Base-by-base conservation (phyloP, 2,329 filamentous ascomycete genomes). In the Phoma sp. region DNA sequence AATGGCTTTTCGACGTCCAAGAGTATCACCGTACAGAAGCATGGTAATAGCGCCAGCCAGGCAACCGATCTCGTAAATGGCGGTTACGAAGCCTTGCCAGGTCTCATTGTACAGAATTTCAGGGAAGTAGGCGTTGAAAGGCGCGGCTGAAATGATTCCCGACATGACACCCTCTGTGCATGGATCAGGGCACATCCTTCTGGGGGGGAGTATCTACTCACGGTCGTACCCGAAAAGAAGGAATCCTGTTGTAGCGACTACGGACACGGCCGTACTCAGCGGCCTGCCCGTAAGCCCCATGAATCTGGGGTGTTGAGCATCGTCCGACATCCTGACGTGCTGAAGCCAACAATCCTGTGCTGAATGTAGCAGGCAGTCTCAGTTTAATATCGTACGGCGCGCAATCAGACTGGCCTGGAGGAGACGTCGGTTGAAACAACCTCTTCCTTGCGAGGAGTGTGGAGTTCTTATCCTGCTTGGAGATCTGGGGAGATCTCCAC, bases 61-160 rank as follows among this genome's bases (percentile, higher is more conserved):
- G 56, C 77, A 80, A n/a, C 81, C 82, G 32, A 83, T 72, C 55
- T 83, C 80, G 69, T 83, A 84, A 58, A 81, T 82, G 15, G 81
- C 75, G 1, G 79, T 81, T 17, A 83, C 79, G 51, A 78, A 80
- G 46, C 80, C 81, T 65, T 80, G 78, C 69, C 80, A 77, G n/a
- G 78, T 80, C 13, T 77, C 70, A 60, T 82, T 68, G 51, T 71
- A 52, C 17, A 70, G 58, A 2, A 74, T 76, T 52, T 78, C 70
- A 0, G 76, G 77, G 45, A 79, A 78, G 53, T 72, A 73, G 10
- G 55, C 46, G 55, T 69, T 72, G 58, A 74, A 74, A 0, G 69
- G 69, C 6, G 69, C 63, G 2, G 70, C 70, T 1, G 67, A 67
- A n/a, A 74, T 74, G 44, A 74, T 74, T 24, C 72, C 72, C 19